Percentiles rank a stretch among this genome's conserved stretches.
These are phyloP conservation scores for Akanthomyces lecanii DNA, from an alignment of 2,329 filamentous ascomycete species.

Conservation along the genomic window DNA sequence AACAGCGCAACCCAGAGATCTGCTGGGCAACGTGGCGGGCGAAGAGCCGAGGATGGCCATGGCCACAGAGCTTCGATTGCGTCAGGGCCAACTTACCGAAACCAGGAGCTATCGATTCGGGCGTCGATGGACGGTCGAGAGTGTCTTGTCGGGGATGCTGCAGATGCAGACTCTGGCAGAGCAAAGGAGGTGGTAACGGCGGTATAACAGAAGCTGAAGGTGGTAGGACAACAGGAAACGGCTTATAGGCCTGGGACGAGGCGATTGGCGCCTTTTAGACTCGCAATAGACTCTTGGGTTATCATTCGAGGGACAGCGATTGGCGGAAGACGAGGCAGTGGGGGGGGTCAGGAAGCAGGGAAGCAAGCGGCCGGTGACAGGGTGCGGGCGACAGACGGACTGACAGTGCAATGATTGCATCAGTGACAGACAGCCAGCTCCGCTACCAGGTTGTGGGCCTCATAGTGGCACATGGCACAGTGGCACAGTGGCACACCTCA, in stretches of 20 bases:
- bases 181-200: not conserved
- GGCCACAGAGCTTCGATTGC: constrained; percentile 10
- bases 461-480: not conserved
- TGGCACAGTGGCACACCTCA: not conserved
- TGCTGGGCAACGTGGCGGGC: not conserved
- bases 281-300: constrained; percentile 10
- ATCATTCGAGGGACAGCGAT: constrained; percentile 16
- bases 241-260: constrained; percentile 3
- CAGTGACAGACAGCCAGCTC: not conserved
- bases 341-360: not conserved
- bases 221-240: not conserved
- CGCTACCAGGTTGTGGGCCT: not conserved
- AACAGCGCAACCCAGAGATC: not conserved
- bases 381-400: not conserved
- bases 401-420: not conserved
- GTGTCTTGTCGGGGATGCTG: not conserved
- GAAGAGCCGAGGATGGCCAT: not conserved
- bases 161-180: not conserved
- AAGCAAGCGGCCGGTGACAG: not conserved
- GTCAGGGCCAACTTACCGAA: constrained; percentile 16
- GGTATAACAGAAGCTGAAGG: not conserved
- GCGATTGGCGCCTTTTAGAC: constrained; percentile 16
- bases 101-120: constrained; percentile 14
- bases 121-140: not conserved
- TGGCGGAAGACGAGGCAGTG: constrained; percentile 13